A percentile compares a stretch with the other conserved stretches of the same genome.
Conservation (phyloP, 768 basidiomycete species). For the Imleria badia region DNA sequence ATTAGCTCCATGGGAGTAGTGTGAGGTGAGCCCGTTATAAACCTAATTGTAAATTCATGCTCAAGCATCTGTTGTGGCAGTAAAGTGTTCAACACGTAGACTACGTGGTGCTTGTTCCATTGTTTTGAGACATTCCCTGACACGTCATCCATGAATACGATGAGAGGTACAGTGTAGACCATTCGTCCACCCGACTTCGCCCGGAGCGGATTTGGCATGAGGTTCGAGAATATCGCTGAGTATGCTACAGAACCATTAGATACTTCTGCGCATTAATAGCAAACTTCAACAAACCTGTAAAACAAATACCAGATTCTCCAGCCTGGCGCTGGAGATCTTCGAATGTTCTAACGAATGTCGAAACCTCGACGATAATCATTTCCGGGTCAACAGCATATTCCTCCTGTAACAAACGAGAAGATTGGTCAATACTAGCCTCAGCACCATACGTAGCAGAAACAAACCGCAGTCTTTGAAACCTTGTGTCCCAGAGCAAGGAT, state of each 20-base stretch:
- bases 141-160: slow-evolving; percentile 38
- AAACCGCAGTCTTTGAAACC: slow-evolving; percentile 1
- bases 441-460: not conserved
- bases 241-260: not conserved
- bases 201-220: slow-evolving; percentile 24
- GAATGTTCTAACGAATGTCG: slow-evolving; percentile 12
- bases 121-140: slow-evolving; percentile 37
- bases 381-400: slow-evolving; percentile 10
- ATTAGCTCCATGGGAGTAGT: slow-evolving; percentile 36
- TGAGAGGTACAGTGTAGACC: slow-evolving; percentile 23
- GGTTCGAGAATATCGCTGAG: not conserved
- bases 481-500: slow-evolving; percentile 7
- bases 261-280: not conserved
- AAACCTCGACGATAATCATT: not conserved
- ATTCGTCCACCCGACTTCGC: slow-evolving; percentile 18
- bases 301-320: not conserved
- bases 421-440: not conserved
- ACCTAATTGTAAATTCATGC: slow-evolving; percentile 30
- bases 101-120: slow-evolving; percentile 37
- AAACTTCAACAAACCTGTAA: slow-evolving; percentile 6
- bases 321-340: slow-evolving; percentile 7
- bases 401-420: not conserved
- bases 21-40: slow-evolving; percentile 35
- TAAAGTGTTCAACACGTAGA: slow-evolving; percentile 34
- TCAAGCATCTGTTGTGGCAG: slow-evolving; percentile 32